Conservation (phyloP, 768 basidiomycete species). For the Crassisporium funariophilum region DNA sequence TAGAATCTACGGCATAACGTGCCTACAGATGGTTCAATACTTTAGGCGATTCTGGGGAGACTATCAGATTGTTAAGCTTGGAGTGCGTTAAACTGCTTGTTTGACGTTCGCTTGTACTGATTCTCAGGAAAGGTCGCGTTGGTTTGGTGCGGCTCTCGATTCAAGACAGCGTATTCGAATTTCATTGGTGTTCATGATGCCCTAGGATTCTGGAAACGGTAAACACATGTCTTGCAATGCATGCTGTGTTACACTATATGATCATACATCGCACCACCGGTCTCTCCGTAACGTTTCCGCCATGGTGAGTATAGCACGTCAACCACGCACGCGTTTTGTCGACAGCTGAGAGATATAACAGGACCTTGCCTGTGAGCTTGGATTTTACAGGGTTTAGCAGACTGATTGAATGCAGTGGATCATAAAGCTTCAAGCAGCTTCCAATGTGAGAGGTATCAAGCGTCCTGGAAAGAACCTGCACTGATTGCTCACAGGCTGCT, state of each 20-base stretch:
- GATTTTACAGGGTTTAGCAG: too few species aligned
- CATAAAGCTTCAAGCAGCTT: too few species aligned
- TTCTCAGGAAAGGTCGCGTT: background rate
- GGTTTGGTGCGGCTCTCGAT: background rate
- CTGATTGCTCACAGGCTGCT: conserved; percentile 3
- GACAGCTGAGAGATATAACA: too few species aligned
- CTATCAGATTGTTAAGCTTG: conserved; percentile 1
- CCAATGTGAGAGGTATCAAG: too few species aligned
- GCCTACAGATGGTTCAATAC: conserved; percentile 11
- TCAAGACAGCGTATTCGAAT: background rate
- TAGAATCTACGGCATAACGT: conserved; percentile 13
- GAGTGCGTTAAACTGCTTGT: background rate
- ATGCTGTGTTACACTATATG: conserved; percentile 6
- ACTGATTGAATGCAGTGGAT: too few species aligned
- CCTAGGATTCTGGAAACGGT: conserved; percentile 13
- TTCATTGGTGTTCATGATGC: too few species aligned
- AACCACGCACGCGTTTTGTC: too few species aligned
- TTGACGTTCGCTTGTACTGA: background rate
- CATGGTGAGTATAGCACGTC: conserved; percentile 5
- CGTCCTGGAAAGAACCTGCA: too few species aligned
- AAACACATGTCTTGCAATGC: conserved; percentile 8
- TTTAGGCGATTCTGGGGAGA: conserved; percentile 10
- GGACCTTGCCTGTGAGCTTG: too few species aligned
- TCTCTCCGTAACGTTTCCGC: background rate
- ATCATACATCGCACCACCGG: background rate